These are phyloP conservation scores for Hypoxylon trugodes DNA, from an alignment of 495 filamentous ascomycete genomes.

Conservation along the genomic window DNA sequence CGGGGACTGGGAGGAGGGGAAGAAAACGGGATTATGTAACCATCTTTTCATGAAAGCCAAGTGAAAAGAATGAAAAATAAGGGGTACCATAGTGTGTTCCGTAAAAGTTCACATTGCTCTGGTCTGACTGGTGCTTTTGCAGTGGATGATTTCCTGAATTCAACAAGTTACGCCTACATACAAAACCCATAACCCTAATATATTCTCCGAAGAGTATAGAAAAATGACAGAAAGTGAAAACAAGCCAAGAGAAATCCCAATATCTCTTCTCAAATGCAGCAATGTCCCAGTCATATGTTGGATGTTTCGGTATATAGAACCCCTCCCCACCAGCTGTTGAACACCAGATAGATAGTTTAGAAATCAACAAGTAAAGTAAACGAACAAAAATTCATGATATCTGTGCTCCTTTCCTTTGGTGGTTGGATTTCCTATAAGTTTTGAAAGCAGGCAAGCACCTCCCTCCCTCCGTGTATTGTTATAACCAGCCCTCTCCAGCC, in stretches of 20 bases:
- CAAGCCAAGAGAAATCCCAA: neutral
- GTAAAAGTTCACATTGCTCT: too few relatives aligned
- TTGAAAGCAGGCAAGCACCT: neutral
- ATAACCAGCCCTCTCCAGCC: neutral
- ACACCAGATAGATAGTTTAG: neutral
- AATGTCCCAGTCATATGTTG: neutral
- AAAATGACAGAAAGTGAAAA: neutral
- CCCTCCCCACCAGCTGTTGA: neutral
- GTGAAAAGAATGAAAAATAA: too few relatives aligned
- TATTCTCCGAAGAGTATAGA: too few relatives aligned
- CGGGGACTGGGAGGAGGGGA: too few relatives aligned
- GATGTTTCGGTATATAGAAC: neutral
- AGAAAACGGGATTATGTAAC: too few relatives aligned
- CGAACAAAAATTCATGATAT: conserved; percentile 14
- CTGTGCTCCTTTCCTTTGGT: conserved; percentile 1
- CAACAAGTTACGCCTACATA: conserved; percentile 5
- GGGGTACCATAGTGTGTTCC: too few relatives aligned
- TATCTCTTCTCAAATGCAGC: conserved; percentile 15
- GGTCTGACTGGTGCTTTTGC: too few relatives aligned
- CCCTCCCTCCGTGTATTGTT: conserved; percentile 4
- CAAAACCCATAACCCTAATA: neutral
- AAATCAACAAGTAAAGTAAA: conserved; percentile 13
- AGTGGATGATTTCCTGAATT: conserved; percentile 13
- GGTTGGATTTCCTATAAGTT: conserved; percentile 6
- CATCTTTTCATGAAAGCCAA: too few relatives aligned